These are phyloP conservation scores for Stemphylium lycopersici DNA, from an alignment of 2,329 filamentous ascomycete species.

Conservation along the genomic window DNA sequence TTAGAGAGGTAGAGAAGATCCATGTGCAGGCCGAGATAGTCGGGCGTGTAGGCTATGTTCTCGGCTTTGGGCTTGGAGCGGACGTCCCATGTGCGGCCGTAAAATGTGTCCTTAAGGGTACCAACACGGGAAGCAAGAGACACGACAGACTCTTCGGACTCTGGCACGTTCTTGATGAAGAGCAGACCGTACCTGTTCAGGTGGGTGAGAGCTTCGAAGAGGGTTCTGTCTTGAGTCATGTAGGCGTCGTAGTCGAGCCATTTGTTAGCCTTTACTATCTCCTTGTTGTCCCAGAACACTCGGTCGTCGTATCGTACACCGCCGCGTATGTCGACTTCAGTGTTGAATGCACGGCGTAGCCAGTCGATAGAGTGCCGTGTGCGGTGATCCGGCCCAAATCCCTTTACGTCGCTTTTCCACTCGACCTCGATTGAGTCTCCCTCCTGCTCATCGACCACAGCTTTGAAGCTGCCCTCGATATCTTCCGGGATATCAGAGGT, in stretches of 20 bases:
- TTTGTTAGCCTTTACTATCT: conserved; percentile 57
- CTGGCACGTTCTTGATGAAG: conserved; percentile 76
- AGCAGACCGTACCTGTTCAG: conserved; percentile 74
- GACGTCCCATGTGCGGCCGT: conserved; percentile 90
- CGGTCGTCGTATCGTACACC: conserved; percentile 44
- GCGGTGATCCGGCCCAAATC: conserved; percentile 50
- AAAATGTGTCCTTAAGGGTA: conserved; percentile 83
- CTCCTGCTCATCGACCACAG: conserved; percentile 44
- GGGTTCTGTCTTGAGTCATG: conserved; percentile 63
- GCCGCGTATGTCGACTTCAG: conserved; percentile 39
- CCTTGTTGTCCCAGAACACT: conserved; percentile 56
- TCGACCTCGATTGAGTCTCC: conserved; percentile 59
- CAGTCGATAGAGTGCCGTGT: conserved; percentile 49
- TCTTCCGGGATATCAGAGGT: conserved; percentile 66
- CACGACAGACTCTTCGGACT: conserved; percentile 68
- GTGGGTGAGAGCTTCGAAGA: conserved; percentile 67
- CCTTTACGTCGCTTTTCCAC: conserved; percentile 66
- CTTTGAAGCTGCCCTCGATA: conserved; percentile 44
- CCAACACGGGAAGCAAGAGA: conserved; percentile 76
- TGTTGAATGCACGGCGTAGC: conserved; percentile 39
- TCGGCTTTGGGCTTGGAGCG: conserved; percentile 80
- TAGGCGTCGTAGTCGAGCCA: conserved; percentile 75
- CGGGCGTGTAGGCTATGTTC: conserved; percentile 87
- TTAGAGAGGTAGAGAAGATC: conserved; percentile 86
- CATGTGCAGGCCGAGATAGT: conserved; percentile 87